Conservation (phyloP, 83 land plant genomes). For the Picea abies region DNA sequence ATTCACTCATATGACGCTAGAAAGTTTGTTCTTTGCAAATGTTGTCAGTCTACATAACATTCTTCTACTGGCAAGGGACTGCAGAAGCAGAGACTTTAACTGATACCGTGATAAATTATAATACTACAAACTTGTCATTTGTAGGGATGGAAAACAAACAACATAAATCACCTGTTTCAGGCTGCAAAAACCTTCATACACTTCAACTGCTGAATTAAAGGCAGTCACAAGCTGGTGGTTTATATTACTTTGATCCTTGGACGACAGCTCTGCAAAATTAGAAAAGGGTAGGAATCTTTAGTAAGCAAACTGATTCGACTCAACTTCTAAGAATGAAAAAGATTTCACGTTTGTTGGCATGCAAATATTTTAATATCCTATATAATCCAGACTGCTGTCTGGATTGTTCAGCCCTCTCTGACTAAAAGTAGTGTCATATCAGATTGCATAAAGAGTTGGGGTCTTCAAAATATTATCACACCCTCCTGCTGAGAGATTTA, state of each 20-base stretch:
- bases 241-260: slow-evolving; percentile 5
- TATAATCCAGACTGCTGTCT: no score
- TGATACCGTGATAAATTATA: not conserved
- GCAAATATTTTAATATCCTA: no score
- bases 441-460: no score
- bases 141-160: not conserved
- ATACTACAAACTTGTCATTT: not conserved
- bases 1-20: not conserved
- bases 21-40: not conserved
- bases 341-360: no score
- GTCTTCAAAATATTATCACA: no score
- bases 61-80: not conserved
- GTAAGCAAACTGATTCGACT: not conserved
- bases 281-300: not conserved
- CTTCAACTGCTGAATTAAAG: slow-evolving; percentile 56
- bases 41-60: not conserved
- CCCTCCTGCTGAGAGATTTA: no score
- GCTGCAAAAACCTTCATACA: slow-evolving; percentile 70
- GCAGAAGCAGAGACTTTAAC: not conserved
- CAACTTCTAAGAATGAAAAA: not conserved
- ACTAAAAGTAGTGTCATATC: no score
- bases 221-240: slow-evolving; percentile 25
- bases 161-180: slow-evolving; percentile 56
- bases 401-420: no score
- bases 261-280: slow-evolving; percentile 5